Base-by-base conservation (phyloP, 352 stramenopile species). In the Phytophthora ramorum region DNA sequence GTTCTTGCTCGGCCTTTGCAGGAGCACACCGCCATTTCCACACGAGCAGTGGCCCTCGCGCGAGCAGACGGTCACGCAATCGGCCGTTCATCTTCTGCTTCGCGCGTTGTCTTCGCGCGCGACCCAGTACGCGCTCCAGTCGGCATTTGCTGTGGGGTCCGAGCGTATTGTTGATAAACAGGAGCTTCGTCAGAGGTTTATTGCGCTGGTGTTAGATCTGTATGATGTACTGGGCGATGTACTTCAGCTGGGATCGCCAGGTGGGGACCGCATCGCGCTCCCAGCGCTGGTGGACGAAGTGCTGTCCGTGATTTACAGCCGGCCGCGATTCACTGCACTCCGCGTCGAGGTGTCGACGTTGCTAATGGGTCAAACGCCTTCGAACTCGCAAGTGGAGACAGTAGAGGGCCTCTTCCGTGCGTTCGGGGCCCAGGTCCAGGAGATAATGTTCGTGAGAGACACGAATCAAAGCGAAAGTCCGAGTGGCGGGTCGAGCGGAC, bases 271-370 rank as follows among this genome's bases (percentile, higher is more conserved):
- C 17, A 26, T 26, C 2, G 8, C 40, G 26, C 40, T 81, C 9
- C 56, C 62, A 4, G 49, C 44, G 13, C 56, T 81, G n/a, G 69
- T 78, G 54, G 73, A 81, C 17, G 62, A 81, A 6, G 57, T 76
- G 26, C 40, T 81, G 20, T 66, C 69, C 2, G 12, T 71, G 1
- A 59, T 73, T 12, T 73, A 76, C 56, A 47, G 56, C 19, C 65
- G 62, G 30, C 16, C 46, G 19, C 43, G 50, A n/a, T 62, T 71
- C 22, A 20, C 10, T 20, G n/a, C 26, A 24, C 50, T 81, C 40
- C 58, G 69, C 10, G 16, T 13, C 1, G 24, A 60, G 13, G 16
- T 65, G 13, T 69, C 43, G 14, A 13, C 7, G 7, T 28, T 72
- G 28, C 28, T 71, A 13, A 17, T 66, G 34, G 30, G 35, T 4